Percentiles rank a stretch among this genome's conserved stretches.
Evolutionary conservation across 352 stramenopile genomes (phyloP).

Genomic region (Phytophthora europaea): DNA sequence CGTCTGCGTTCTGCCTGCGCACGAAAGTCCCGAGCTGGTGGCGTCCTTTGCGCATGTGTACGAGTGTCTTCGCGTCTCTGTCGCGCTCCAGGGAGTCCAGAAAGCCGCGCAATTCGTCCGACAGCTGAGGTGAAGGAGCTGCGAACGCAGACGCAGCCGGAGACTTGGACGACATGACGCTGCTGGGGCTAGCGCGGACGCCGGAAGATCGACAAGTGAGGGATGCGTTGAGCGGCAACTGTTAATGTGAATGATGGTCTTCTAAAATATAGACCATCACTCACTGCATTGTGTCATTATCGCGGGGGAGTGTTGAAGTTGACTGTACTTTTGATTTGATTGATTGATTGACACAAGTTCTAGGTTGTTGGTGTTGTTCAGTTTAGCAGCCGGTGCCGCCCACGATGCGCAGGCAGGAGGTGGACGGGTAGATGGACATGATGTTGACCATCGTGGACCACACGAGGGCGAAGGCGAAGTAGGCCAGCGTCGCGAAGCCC

Average conservation of each 20-base stretch:
- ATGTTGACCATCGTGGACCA: slow-evolving; percentile 47
- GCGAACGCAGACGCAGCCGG: slow-evolving; percentile 45
- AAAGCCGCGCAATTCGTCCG: slow-evolving; percentile 40
- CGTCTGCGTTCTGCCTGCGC: slow-evolving; percentile 39
- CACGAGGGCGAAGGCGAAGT: slow-evolving; percentile 44
- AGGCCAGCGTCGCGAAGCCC: slow-evolving; percentile 45
- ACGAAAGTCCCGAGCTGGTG: slow-evolving; percentile 69
- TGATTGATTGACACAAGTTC: neutral
- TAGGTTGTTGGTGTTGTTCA: neutral
- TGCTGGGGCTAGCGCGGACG: slow-evolving; percentile 5
- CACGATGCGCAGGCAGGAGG: slow-evolving; percentile 39
- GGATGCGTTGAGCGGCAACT: neutral
- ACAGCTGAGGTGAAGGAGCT: slow-evolving; percentile 47
- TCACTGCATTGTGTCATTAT: neutral
- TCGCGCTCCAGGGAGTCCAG: slow-evolving; percentile 45
- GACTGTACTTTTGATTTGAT: neutral
- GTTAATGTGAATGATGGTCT: neutral
- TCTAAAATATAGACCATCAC: slow-evolving; percentile 14
- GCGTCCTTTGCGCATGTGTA: slow-evolving; percentile 60
- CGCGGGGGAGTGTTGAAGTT: slow-evolving; percentile 22
- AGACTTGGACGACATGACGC: slow-evolving; percentile 13
- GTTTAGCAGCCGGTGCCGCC: slow-evolving; percentile 43
- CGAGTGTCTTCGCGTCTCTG: slow-evolving; percentile 30
- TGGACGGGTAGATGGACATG: slow-evolving; percentile 43
- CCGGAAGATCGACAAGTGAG: slow-evolving; percentile 30